Evolutionary conservation across 768 basidiomycete genomes (phyloP).

Genomic region (Leucocoprinus sp.): DNA sequence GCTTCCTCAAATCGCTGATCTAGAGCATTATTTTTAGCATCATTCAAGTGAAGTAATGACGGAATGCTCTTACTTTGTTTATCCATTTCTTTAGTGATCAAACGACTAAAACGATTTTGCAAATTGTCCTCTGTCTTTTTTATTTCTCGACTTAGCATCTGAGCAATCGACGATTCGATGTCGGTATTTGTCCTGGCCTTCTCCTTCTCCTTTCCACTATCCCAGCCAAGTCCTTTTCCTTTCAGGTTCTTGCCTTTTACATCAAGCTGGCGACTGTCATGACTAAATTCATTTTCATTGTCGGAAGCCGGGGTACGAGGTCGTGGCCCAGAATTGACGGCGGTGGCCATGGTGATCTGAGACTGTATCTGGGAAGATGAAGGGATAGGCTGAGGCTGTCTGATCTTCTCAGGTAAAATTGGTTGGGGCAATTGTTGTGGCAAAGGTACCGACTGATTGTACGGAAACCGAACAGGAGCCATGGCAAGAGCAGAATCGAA

Average conservation of each 20-base stretch:
- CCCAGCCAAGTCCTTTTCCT: slow-evolving; percentile 37
- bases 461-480: slow-evolving; percentile 56
- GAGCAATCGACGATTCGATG: slow-evolving; percentile 46
- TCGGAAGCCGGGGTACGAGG: slow-evolving; percentile 67
- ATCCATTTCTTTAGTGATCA: slow-evolving; percentile 83
- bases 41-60: slow-evolving; percentile 8
- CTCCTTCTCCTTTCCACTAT: slow-evolving; percentile 23
- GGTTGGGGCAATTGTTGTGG: slow-evolving; percentile 19
- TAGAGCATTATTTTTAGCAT: slow-evolving; percentile 20
- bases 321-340: slow-evolving; percentile 24
- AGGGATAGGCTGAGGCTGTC: slow-evolving; percentile 14
- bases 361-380: slow-evolving; percentile 18
- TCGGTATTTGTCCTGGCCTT: slow-evolving; percentile 24
- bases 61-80: slow-evolving; percentile 62
- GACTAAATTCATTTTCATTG: slow-evolving; percentile 59
- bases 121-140: slow-evolving; percentile 76
- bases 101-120: slow-evolving; percentile 65
- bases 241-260: slow-evolving; percentile 29
- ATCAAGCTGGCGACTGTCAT: slow-evolving; percentile 45
- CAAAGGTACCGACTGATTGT: slow-evolving; percentile 22
- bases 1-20: slow-evolving; percentile 82
- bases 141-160: slow-evolving; percentile 66
- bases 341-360: slow-evolving; percentile 17
- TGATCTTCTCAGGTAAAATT: slow-evolving; percentile 14
- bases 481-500: slow-evolving; percentile 58